These are phyloP conservation scores for Penicillium sp. DNA, from an alignment of 2,329 filamentous ascomycete species.

Conservation along the genomic window DNA sequence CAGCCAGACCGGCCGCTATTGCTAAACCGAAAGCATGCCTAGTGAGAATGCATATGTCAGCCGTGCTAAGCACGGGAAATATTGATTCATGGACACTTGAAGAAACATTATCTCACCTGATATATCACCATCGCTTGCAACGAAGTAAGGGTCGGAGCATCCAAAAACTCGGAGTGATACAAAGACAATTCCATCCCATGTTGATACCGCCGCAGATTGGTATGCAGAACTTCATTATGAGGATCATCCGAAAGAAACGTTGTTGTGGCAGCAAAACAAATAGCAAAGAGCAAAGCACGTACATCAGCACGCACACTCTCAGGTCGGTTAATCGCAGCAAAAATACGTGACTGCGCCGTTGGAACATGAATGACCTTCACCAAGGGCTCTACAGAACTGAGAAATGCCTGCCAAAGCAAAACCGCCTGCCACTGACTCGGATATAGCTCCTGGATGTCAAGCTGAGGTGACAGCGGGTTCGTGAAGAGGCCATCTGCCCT, in stretches of 20 bases:
- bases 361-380: slow-evolving; percentile 30
- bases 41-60: neutral
- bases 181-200: slow-evolving; percentile 38
- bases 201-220: slow-evolving; percentile 20
- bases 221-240: slow-evolving; percentile 7
- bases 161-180: slow-evolving; percentile 40
- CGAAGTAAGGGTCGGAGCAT: slow-evolving; percentile 36
- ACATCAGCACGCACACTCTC: slow-evolving; percentile 16
- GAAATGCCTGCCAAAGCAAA: slow-evolving; percentile 28
- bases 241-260: slow-evolving; percentile 16
- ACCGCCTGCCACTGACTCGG: slow-evolving; percentile 24
- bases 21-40: slow-evolving; percentile 21
- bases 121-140: slow-evolving; percentile 38
- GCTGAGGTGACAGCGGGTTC: slow-evolving; percentile 12
- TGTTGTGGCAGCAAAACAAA: slow-evolving; percentile 26
- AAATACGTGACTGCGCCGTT: slow-evolving; percentile 24
- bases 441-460: slow-evolving; percentile 14
- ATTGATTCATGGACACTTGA: no score
- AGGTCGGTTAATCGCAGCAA: slow-evolving; percentile 27
- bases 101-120: slow-evolving; percentile 23
- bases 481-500: slow-evolving; percentile 22
- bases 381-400: slow-evolving; percentile 27
- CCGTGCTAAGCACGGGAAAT: neutral
- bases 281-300: slow-evolving; percentile 26
- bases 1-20: slow-evolving; percentile 34